Evolutionary conservation across 2,329 filamentous ascomycete species (phyloP), one percentile per base, ranked within the genome.

Genomic region (Fusarium pseudocircinatum): DNA sequence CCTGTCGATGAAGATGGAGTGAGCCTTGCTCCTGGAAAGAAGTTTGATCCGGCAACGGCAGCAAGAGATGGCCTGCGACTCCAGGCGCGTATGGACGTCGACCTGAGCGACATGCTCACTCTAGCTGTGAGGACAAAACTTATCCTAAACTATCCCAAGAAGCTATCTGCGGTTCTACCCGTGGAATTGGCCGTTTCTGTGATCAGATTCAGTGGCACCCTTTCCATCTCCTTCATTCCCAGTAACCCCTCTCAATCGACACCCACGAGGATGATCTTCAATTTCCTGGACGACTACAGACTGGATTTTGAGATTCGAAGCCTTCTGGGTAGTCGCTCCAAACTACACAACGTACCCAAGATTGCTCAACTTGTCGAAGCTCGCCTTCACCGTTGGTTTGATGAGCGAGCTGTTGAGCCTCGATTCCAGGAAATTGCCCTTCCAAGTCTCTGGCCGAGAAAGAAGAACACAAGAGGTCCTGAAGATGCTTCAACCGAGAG

Each of bases 21-120:
- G 40, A 87, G 84, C 49, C 84, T 92, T 40, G 87, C 84, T 63
- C 81, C 81, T 32, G 85, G 86, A 22, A 85, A 84, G 71, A 85
- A 84, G n/a, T 85, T 89, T 47, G 86, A 88, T 66, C 83, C 86
- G 8, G 85, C 84, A 58, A 86, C 83, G 53, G 87, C 87, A 26
- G 86, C 85, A 20, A 84, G 87, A 65, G 88, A 89, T 62, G 94
- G 94, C 28, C 92, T 92, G 1, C 88, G 95, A 43, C 86, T 99
- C 26, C 96, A 99, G 82, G 96, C 96, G 2, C 87, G 95, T 67
- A 97, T 99, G 94, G 96, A 99, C 82, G 95, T 99, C 40, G 96
- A 99, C 81, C 85, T 99, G 66, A 96, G 93, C 82, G 96, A 99
- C 83, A 95, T 97, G 83, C 94, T 99, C 67, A 99, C 96, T 0